Conservation (phyloP, 805 yeast genomes). For the Clavispora asparagi region DNA sequence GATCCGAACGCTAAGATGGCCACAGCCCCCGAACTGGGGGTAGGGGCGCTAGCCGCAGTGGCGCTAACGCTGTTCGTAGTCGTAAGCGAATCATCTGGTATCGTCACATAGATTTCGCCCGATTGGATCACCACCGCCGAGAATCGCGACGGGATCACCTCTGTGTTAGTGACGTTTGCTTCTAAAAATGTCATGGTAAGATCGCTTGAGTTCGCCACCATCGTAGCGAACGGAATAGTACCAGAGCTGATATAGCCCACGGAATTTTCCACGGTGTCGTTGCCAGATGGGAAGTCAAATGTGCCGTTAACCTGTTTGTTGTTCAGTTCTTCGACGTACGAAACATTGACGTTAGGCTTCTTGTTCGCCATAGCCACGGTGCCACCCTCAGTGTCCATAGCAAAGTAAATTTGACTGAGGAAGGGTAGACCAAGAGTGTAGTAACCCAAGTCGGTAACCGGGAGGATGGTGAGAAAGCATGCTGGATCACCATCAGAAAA, state of each 20-base stretch:
- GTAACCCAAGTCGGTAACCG: conserved; percentile 44
- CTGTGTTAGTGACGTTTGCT: conserved; percentile 5
- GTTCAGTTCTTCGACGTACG: not conserved
- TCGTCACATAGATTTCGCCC: conserved; percentile 27
- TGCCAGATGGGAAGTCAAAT: not conserved
- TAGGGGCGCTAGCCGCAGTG: conserved; percentile 15
- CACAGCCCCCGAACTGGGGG: not conserved
- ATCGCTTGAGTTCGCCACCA: conserved; percentile 1
- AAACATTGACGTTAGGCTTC: conserved; percentile 14
- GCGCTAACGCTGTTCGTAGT: conserved; percentile 6
- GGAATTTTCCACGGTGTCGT: not conserved
- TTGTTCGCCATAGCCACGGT: conserved; percentile 55
- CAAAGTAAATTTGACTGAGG: conserved; percentile 48
- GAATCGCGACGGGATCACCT: conserved; percentile 21
- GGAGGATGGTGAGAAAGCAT: conserved; percentile 50
- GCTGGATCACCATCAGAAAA: conserved; percentile 54
- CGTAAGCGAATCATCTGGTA: conserved; percentile 2
- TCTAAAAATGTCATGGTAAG: conserved; percentile 9
- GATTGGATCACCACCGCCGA: conserved; percentile 21
- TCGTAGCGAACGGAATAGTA: conserved; percentile 45
- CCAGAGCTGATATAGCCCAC: conserved; percentile 34
- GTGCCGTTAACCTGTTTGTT: not conserved
- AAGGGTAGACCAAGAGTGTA: conserved; percentile 57
- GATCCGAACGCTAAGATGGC: not conserved
- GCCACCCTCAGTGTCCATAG: conserved; percentile 56